Evolutionary conservation across 164 flowering plant species (phyloP), one percentile per base, ranked within the genome.

Genomic region (Vitis amurensis): DNA sequence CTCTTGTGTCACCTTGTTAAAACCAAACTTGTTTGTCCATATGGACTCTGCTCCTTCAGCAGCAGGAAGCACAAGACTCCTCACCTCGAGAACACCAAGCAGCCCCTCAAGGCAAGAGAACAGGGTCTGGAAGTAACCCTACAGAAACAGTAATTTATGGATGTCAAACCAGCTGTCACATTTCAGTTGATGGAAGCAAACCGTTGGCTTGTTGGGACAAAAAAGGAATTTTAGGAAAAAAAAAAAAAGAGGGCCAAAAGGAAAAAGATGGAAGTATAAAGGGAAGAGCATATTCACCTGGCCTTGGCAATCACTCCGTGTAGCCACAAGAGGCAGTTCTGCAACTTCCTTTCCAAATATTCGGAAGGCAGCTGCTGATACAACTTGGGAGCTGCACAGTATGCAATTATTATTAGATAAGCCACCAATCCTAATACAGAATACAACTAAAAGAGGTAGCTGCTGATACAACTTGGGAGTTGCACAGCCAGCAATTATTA

Each of bases 251-350:
- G 14, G 47, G 48, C 31, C 19, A 19, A 65, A 37, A 9, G 11
- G 50, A 15, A 48, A 13, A 49, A 53, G 15, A 1, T 15, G 2
- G 17, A 0, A n/a, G 15, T 6, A 37, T 15, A 2, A 56, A 44
- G 6, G 53, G 27, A 37, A 23, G 9, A 68, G 0, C n/a, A 10
- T 1, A 13, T 66, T 65, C n/a, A 87, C 94, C 87, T 81, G 70
- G 29, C 90, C 88, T 75, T 86, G 84, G 52, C 27, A 67, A 5
- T 79, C 72, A 9, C 44, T 73, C 23, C 68, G 68, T 14, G 94
- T 89, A 19, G 94, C 94, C 50, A 88, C 94, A n/a, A 89, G 65
- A 67, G 94, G 94, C 74, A 89, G 71, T 70, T 89, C 91, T 5
- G 90, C 94, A 9, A 86, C 62, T 69, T 85, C 87, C 58, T 73